A percentile compares a stretch with the other conserved stretches of the same genome.
Evolutionary conservation across 2,329 filamentous ascomycete species (phyloP).

Genomic region (Balansia obtecta): DNA sequence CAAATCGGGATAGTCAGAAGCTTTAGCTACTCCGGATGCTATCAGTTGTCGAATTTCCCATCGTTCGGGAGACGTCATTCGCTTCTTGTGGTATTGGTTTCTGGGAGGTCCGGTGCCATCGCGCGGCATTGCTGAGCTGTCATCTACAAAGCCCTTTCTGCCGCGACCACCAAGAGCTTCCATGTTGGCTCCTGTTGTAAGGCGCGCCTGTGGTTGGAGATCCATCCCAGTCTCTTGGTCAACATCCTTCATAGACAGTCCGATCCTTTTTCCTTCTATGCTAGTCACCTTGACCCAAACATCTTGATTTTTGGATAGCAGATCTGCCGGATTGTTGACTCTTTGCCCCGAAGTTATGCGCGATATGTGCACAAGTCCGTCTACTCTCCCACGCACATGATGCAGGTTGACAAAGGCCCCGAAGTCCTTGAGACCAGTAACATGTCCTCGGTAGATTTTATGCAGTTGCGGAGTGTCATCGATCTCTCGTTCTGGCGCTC

Average conservation of each 20-base stretch:
- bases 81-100: slow-evolving; percentile 64
- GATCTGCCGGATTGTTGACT: slow-evolving; percentile 83
- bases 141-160: slow-evolving; percentile 43
- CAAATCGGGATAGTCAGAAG: slow-evolving; percentile 85
- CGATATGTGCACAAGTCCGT: slow-evolving; percentile 89
- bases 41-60: slow-evolving; percentile 98
- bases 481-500: slow-evolving; percentile 57
- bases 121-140: slow-evolving; percentile 21
- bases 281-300: slow-evolving; percentile 91
- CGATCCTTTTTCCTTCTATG: slow-evolving; percentile 69
- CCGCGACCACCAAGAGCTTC: slow-evolving; percentile 59
- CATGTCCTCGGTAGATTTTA: slow-evolving; percentile 83
- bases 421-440: slow-evolving; percentile 91
- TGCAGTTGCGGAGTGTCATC: slow-evolving; percentile 71
- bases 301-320: slow-evolving; percentile 65
- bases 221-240: slow-evolving; percentile 83
- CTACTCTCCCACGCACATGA: slow-evolving; percentile 76
- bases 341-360: slow-evolving; percentile 74
- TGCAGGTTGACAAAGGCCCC: slow-evolving; percentile 90
- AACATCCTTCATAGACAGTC: slow-evolving; percentile 93
- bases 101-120: slow-evolving; percentile 31
- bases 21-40: slow-evolving; percentile 84
- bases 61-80: slow-evolving; percentile 89
- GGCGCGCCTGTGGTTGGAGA: slow-evolving; percentile 60
- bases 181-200: slow-evolving; percentile 85